Percentiles rank a stretch among this genome's conserved stretches.
Conservation (phyloP, 108 stramenopile genomes). For the Hondaea fermentalgiana region DNA sequence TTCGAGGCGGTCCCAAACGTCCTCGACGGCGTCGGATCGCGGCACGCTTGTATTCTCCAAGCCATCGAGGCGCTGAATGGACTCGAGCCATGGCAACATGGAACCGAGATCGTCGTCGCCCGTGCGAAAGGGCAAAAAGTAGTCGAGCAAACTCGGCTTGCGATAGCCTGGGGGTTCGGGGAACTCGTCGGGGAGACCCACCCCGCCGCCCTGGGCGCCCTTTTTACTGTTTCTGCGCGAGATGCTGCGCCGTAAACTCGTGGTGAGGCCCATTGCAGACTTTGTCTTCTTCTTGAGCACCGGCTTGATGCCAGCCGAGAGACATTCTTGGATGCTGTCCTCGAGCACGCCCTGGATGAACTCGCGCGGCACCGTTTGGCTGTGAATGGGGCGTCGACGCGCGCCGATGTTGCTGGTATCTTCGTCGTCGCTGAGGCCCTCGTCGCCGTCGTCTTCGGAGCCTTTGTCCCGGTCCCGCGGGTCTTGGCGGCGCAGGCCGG, state of each 20-base stretch:
- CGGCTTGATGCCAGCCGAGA: background rate
- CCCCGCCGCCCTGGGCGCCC: background rate
- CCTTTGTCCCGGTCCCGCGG: background rate
- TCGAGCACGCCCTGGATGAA: background rate
- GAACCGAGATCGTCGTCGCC: background rate
- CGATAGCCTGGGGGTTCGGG: background rate
- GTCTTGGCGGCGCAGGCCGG: background rate
- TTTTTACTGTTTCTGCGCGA: background rate
- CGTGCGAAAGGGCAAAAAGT: background rate
- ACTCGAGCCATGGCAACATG: background rate
- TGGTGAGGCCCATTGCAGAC: background rate
- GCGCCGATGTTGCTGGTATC: background rate
- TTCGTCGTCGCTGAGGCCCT: background rate
- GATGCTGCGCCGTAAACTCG: background rate
- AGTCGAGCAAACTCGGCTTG: background rate
- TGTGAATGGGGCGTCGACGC: background rate
- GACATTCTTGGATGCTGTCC: background rate
- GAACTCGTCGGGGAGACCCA: background rate
- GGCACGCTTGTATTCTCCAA: background rate
- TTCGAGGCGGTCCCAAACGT: background rate
- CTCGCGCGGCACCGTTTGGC: background rate
- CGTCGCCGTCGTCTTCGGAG: background rate
- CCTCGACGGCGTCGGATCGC: background rate
- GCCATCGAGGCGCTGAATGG: background rate
- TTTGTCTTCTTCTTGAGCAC: background rate